Percentiles rank a stretch among this genome's conserved stretches.
Evolutionary conservation across 2,329 filamentous ascomycete species (phyloP).

Genomic region (Aspergillus novoparasiticus): DNA sequence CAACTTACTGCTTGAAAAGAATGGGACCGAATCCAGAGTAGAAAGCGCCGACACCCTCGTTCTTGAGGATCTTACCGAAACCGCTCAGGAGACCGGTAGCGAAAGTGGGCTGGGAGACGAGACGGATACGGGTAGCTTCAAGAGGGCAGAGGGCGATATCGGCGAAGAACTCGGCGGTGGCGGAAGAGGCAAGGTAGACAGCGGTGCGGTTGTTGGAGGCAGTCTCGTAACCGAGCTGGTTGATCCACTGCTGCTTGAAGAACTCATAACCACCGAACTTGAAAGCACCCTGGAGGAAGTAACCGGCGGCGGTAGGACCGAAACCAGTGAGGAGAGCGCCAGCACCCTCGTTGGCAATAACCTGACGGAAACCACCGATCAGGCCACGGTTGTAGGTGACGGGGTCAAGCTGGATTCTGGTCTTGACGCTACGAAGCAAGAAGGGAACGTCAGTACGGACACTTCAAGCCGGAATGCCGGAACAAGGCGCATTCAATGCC

Average conservation of each 20-base stretch:
- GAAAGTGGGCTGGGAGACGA: slow-evolving; percentile 85
- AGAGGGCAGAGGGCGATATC: slow-evolving; percentile 78
- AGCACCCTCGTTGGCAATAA: slow-evolving; percentile 80
- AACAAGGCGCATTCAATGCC: slow-evolving; percentile 6
- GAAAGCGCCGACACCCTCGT: slow-evolving; percentile 82
- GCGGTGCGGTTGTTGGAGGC: slow-evolving; percentile 77
- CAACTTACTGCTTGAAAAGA: slow-evolving; percentile 75
- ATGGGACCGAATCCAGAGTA: slow-evolving; percentile 91
- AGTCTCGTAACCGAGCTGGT: slow-evolving; percentile 74
- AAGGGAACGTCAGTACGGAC: slow-evolving; percentile 12
- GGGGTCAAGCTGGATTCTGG: slow-evolving; percentile 90
- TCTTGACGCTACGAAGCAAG: slow-evolving; percentile 74
- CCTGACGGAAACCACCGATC: slow-evolving; percentile 83
- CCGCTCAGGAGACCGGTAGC: slow-evolving; percentile 77
- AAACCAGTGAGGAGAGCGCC: slow-evolving; percentile 83
- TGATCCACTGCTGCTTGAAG: slow-evolving; percentile 92
- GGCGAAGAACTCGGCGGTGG: slow-evolving; percentile 65
- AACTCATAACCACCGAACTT: slow-evolving; percentile 96
- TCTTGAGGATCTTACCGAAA: slow-evolving; percentile 80
- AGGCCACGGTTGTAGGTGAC: slow-evolving; percentile 85
- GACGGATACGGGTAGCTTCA: slow-evolving; percentile 90
- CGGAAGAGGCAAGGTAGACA: slow-evolving; percentile 73
- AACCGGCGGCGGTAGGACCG: slow-evolving; percentile 83
- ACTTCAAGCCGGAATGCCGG: neutral
- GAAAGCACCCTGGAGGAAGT: slow-evolving; percentile 92